These are phyloP conservation scores for Blastobotrys apis DNA, from an alignment of 1,139 yeast species.

Conservation along the genomic window DNA sequence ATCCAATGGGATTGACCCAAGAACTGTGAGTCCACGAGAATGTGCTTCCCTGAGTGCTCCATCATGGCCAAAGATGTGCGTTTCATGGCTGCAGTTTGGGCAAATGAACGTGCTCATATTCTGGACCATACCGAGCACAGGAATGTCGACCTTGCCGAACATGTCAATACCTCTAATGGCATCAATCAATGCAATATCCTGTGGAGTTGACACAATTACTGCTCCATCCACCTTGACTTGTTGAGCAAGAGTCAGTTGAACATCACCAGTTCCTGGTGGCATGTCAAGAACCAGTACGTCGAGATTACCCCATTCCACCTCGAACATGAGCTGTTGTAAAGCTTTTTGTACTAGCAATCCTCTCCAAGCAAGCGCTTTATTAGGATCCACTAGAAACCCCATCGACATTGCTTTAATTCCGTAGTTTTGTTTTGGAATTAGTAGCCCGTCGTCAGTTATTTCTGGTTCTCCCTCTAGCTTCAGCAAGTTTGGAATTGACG, in stretches of 20 bases:
- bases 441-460: constrained; percentile 49
- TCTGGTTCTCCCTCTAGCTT: constrained; percentile 52
- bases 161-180: constrained; percentile 77
- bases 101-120: constrained; percentile 78
- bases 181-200: constrained; percentile 77
- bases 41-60: constrained; percentile 61
- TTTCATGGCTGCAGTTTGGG: constrained; percentile 68
- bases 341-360: constrained; percentile 89
- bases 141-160: constrained; percentile 72
- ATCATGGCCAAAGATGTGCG: constrained; percentile 69
- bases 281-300: constrained; percentile 73
- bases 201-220: constrained; percentile 79
- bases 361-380: constrained; percentile 83
- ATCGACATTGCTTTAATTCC: constrained; percentile 85
- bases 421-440: constrained; percentile 68
- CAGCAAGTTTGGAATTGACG: constrained; percentile 69
- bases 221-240: constrained; percentile 76
- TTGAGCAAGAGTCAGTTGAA: constrained; percentile 77
- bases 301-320: constrained; percentile 71
- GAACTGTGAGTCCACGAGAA: constrained; percentile 45
- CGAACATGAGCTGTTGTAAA: constrained; percentile 71
- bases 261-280: constrained; percentile 95
- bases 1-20: constrained; percentile 67
- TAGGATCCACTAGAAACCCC: constrained; percentile 66
- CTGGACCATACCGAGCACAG: constrained; percentile 72